A percentile compares a stretch with the other conserved stretches of the same genome.
Conservation (phyloP, 2,329 filamentous ascomycete species). For the Calonectria naviculata region DNA sequence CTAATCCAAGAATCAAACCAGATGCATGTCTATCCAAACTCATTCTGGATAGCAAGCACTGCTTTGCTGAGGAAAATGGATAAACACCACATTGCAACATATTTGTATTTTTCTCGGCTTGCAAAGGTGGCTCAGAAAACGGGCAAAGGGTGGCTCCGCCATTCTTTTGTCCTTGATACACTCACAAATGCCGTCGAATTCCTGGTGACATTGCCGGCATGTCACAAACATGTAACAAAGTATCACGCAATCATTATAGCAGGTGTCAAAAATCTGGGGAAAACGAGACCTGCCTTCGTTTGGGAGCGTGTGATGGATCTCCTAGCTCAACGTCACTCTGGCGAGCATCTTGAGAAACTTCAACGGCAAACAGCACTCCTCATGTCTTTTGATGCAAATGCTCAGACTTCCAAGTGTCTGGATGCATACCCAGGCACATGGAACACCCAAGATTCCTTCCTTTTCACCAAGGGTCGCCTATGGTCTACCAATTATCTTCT, state of each 20-base stretch:
- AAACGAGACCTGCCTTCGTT: neutral
- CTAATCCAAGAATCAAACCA: neutral
- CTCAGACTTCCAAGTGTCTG: constrained; percentile 1
- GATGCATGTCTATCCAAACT: neutral
- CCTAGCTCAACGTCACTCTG: neutral
- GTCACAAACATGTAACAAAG: neutral
- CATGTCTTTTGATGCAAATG: constrained; percentile 9
- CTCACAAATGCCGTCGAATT: constrained; percentile 2
- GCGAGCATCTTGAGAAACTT: neutral
- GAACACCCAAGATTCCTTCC: neutral
- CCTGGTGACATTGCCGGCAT: neutral
- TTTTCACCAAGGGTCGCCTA: constrained; percentile 9
- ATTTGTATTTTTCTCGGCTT: neutral
- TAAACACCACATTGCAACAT: neutral
- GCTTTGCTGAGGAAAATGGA: neutral
- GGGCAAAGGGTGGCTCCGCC: neutral
- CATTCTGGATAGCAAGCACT: neutral
- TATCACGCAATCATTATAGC: neutral
- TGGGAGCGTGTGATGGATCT: constrained; percentile 6
- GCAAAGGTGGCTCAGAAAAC: neutral
- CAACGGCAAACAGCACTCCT: neutral
- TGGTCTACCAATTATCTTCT: constrained; percentile 4
- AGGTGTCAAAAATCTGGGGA: neutral
- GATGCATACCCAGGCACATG: neutral
- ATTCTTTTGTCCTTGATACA: neutral